phyloP scores from a whole-genome alignment of 2,329 filamentous ascomycete genomes.

The Apiospora arundinis region DNA sequence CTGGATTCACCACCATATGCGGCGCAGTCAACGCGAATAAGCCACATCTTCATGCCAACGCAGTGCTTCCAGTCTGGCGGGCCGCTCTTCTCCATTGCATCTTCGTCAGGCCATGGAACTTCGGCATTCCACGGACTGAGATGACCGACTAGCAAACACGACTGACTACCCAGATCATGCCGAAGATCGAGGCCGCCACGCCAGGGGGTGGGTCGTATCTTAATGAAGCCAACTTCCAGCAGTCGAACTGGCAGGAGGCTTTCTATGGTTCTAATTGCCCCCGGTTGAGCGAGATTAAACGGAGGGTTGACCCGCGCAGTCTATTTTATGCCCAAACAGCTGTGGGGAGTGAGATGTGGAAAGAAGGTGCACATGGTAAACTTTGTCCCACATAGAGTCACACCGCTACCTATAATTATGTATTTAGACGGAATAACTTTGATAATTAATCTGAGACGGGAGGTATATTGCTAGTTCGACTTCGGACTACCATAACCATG shows the following conservation, averaged over 20 bases:
- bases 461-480: too few relatives aligned
- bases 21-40: slow-evolving; percentile 35
- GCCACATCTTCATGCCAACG: slow-evolving; percentile 32
- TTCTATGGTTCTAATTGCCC: slow-evolving; percentile 46
- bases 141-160: slow-evolving; percentile 30
- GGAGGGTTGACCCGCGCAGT: slow-evolving; percentile 45
- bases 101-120: neutral
- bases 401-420: too few relatives aligned
- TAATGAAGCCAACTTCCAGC: slow-evolving; percentile 48
- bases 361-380: slow-evolving; percentile 45
- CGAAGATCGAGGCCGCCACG: slow-evolving; percentile 28
- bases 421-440: too few relatives aligned
- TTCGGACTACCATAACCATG: too few relatives aligned
- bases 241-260: slow-evolving; percentile 37
- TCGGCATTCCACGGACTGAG: slow-evolving; percentile 24
- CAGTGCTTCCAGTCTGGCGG: slow-evolving; percentile 42
- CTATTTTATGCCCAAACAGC: slow-evolving; percentile 46
- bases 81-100: slow-evolving; percentile 31
- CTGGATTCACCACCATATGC: slow-evolving; percentile 34
- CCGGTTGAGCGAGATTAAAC: slow-evolving; percentile 45
- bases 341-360: slow-evolving; percentile 43
- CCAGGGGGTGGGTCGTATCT: slow-evolving; percentile 36
- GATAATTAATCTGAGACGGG: too few relatives aligned
- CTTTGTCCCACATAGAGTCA: slow-evolving; percentile 42
- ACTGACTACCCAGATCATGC: slow-evolving; percentile 37